Conservation (phyloP, 345 rosid genomes). For the Aurinia saxatilis region DNA sequence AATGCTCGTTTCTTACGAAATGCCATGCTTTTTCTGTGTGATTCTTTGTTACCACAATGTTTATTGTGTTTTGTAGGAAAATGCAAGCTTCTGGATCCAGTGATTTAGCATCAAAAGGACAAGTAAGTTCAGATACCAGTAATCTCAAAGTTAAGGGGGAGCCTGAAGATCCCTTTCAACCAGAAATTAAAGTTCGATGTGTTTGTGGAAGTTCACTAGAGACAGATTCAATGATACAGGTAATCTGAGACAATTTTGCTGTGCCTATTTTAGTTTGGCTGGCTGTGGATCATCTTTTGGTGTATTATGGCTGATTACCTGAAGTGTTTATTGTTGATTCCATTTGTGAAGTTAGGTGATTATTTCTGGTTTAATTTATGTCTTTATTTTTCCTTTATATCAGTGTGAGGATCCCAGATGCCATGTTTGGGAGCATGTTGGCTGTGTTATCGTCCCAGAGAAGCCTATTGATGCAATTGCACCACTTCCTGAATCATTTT, state of each 20-base stretch:
- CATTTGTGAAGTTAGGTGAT: background rate
- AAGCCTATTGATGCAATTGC: conserved; percentile 61
- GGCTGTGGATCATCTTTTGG: background rate
- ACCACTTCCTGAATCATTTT: conserved; percentile 62
- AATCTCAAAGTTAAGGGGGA: conserved; percentile 60
- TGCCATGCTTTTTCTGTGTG: background rate
- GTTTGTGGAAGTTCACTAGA: conserved; percentile 79
- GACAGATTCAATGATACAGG: conserved; percentile 76
- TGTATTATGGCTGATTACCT: background rate
- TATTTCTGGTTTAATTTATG: background rate
- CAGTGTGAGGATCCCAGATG: conserved; percentile 88
- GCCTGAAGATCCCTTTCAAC: conserved; percentile 41
- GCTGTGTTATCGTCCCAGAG: conserved; percentile 74
- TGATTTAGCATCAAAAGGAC: conserved; percentile 82
- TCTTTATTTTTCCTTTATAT: background rate
- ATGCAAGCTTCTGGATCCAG: conserved; percentile 87
- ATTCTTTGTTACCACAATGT: conserved; percentile 11
- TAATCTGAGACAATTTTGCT: background rate
- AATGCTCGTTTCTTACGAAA: background rate
- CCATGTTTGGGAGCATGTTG: conserved; percentile 72
- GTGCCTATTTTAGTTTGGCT: conserved; percentile 1
- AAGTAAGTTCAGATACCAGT: conserved; percentile 57
- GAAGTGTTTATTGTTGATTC: background rate
- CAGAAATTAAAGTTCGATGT: conserved; percentile 73
- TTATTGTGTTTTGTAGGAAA: conserved; percentile 45